Percentiles rank a stretch among this genome's conserved stretches.
Evolutionary conservation across 495 filamentous ascomycete species (phyloP).

Genomic region (Ascodesmis nigricans): DNA sequence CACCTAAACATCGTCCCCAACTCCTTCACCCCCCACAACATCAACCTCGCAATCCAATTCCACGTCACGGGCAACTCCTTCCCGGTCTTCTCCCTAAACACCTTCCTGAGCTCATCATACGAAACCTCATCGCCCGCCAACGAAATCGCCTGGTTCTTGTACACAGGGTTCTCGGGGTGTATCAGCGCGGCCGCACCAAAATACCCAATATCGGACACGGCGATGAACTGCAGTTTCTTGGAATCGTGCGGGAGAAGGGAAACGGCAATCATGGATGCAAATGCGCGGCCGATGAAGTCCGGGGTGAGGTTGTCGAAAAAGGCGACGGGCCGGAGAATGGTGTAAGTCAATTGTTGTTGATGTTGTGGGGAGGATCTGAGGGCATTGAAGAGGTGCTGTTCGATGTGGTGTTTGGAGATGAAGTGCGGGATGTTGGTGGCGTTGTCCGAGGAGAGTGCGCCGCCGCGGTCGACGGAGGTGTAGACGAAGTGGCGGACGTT

Average conservation of each 20-base stretch:
- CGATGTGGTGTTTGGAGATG: conserved; percentile 39
- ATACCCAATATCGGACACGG: conserved; percentile 37
- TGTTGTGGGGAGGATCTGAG: conserved; percentile 21
- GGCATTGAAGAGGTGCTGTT: conserved; percentile 40
- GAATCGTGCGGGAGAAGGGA: no score
- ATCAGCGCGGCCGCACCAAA: conserved; percentile 42
- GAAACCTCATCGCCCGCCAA: no score
- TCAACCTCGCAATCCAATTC: no score
- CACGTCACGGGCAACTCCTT: no score
- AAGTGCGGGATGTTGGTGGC: conserved; percentile 43
- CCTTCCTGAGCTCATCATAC: no score
- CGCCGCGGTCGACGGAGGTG: conserved; percentile 44
- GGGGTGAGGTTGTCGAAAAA: conserved; percentile 47
- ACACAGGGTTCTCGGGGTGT: no score
- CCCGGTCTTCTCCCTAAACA: no score
- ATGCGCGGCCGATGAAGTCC: conserved; percentile 36
- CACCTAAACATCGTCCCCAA: no score
- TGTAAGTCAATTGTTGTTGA: conserved; percentile 31
- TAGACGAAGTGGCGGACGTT: conserved; percentile 44
- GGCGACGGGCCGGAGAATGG: conserved; percentile 38
- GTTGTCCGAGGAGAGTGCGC: conserved; percentile 31
- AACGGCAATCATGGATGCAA: conserved; percentile 32
- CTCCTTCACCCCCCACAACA: no score
- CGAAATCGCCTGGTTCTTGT: no score
- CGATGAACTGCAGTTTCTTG: conserved; percentile 34